Base-by-base conservation (phyloP, 2,329 filamentous ascomycete species). In the Microdochium bolleyi region DNA sequence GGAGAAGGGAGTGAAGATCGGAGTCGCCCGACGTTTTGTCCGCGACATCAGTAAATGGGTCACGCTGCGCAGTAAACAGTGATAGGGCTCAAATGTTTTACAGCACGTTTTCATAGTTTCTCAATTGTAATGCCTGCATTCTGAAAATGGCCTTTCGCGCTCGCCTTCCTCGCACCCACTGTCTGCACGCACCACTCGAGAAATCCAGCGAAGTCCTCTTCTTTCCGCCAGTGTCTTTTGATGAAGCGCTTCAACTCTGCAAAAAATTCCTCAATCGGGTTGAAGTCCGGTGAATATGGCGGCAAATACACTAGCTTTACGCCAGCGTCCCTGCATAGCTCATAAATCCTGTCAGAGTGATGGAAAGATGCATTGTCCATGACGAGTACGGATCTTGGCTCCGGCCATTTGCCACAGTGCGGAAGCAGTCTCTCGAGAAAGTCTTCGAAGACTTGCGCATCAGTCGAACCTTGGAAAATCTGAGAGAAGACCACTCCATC, bases 291-390 rank as follows among this genome's bases (percentile, higher is more conserved):
- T 24, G 49, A 53, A 30, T 55, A 53, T 34, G 41, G 49, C n/a
- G 38, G 51, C 14, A 55, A 38, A 44, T 55, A 55, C 2, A 55
- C 25, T 19, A 55, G 49, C 19, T 53, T 51, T 13, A 55, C 41
- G 19, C 51, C 49, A 34, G 61, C 57, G 50, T 60, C 48, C 51
- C 24, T 3, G 54, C 56, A 65, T 52, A 66, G 51, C 52, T 62
- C 52, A 51, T 52, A 27, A 49, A 66, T 56, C 22, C 54, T 46
- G 3, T 60, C 55, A 34, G 52, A 61, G 37, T 56, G 54, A 57
- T 66, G 57, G 48, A 66, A 61, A 25, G 58, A 61, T 24, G 60
- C 60, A 57, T 66, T 66, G 50, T 67, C 62, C 54, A 67, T 67
- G 9, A 66, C 51, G 14, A 65, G 57, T 22, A 67, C 62, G 22